Evolutionary conservation across 192 early-diverging fungal species (phyloP).

Genomic region (Backusella tuberculispora): DNA sequence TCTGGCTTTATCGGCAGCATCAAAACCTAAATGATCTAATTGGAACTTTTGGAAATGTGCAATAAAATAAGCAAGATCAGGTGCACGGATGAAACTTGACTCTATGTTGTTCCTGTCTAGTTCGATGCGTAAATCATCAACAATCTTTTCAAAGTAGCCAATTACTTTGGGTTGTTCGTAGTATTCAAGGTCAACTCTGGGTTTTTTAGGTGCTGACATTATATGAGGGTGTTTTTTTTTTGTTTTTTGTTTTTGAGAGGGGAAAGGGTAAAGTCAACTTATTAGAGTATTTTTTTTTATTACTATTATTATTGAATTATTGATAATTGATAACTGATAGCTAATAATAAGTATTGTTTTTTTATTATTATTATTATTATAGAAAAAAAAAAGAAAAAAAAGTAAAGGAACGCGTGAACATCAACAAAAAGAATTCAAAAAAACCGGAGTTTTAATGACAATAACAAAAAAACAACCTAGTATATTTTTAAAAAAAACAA

Average conservation of each 20-base stretch:
- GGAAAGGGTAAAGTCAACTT: no score
- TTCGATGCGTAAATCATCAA: slow-evolving; percentile 23
- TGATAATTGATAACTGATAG: no score
- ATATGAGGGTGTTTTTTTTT: neutral
- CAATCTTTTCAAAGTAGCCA: slow-evolving; percentile 30
- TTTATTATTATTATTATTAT: neutral
- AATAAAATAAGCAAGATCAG: slow-evolving; percentile 34
- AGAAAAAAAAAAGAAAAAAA: neutral
- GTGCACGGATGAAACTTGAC: slow-evolving; percentile 28
- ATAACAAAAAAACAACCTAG: no score
- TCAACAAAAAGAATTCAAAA: neutral
- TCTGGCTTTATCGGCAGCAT: slow-evolving; percentile 20
- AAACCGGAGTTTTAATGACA: no score
- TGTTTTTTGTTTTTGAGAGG: neutral
- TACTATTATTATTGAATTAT: no score
- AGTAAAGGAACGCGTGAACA: neutral
- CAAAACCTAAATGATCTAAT: slow-evolving; percentile 25
- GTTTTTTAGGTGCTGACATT: slow-evolving; percentile 23
- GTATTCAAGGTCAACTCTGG: slow-evolving; percentile 34
- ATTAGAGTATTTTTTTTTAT: no score
- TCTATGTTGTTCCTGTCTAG: slow-evolving; percentile 28
- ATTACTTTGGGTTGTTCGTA: slow-evolving; percentile 41
- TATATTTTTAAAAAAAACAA: neutral
- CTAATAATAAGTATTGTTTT: no score
- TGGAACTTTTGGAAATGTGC: slow-evolving; percentile 40